Base-by-base conservation (phyloP, 73 alveolate species). In the Blepharisma japonicum region DNA sequence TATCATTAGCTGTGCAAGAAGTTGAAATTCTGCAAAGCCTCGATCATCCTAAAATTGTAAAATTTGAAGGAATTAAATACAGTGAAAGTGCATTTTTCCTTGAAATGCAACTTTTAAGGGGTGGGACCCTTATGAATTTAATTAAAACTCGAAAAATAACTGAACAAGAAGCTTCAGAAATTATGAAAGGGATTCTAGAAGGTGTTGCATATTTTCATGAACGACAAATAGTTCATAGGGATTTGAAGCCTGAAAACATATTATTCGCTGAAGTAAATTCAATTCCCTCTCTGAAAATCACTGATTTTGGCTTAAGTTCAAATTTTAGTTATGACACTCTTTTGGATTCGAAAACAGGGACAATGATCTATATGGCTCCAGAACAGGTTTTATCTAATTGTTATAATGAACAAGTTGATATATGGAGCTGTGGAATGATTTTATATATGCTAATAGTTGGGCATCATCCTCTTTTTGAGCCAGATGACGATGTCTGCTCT, bases 341-440 rank as follows among this genome's bases (percentile, higher is more conserved):
- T 20, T 45, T 71, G 38, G 92, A 85, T 77, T 89, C 77, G 42
- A 72, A 89, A 47, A 74, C 89, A 47, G 96, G 96, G 0, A 89
- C 96, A 45, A 66, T 81, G 67, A 47, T 89, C 39, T 89, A 85
- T 77, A 89, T 89, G 96, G 92, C 96, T 3, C 96, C 96, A 20
- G 96, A 89, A 68, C 92, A 82, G 25, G 87, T 55, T 68, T 55
- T 77, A 2, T 83, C 84, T 71, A 77, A 83, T 55, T 79, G 51
- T 39, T 89, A 89, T 79, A 77, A 79, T 66, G 77, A 76, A 49
- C 71, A 91, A 38, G 93, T 89, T 55, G 96, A 86, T 74, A 86
- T 89, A 61, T 89, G 90, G 90, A 70, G 90, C 14, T 71, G 83
- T 49, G 96, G 96, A 0, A 81, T 89, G 38, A 71, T 89, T 48